Conservation (phyloP, 176 grass and related monocot genomes). For the Hordeum marinum region DNA sequence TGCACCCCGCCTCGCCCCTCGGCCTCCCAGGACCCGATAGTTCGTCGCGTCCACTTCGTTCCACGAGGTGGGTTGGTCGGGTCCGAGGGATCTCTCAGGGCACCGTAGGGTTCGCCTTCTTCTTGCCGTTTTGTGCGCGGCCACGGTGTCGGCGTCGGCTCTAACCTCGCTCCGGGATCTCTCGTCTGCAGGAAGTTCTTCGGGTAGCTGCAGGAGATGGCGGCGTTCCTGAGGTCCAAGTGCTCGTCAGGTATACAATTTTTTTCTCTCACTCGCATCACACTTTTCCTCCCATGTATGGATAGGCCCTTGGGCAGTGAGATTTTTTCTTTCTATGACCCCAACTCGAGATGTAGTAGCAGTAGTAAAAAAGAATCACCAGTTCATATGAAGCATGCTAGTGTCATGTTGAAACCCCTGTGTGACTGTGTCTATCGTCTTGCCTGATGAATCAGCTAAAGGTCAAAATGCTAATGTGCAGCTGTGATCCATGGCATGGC, state of each 20-base stretch:
- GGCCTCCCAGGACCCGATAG: background rate
- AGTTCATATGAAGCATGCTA: background rate
- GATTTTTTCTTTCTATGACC: background rate
- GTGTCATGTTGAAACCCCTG: too few relatives aligned
- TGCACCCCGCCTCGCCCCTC: too few relatives aligned
- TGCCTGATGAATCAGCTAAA: background rate
- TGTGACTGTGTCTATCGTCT: background rate
- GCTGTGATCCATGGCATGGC: background rate
- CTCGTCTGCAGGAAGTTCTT: background rate
- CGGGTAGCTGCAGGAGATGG: conserved; percentile 17
- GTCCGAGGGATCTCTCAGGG: background rate
- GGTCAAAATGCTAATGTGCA: background rate
- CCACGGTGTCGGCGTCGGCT: background rate
- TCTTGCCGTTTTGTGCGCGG: too few relatives aligned
- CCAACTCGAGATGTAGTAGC: background rate
- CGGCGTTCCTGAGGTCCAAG: conserved; percentile 44
- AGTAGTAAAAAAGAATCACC: background rate
- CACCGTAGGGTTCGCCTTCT: background rate
- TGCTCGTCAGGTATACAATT: conserved; percentile 32
- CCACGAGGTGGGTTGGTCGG: background rate
- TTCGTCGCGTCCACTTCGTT: background rate
- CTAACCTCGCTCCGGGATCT: background rate
- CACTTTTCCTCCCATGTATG: background rate
- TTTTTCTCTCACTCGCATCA: background rate
- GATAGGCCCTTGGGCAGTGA: background rate